phyloP scores from a whole-genome alignment of 306 rosid species.

The Dryas octopetala region DNA sequence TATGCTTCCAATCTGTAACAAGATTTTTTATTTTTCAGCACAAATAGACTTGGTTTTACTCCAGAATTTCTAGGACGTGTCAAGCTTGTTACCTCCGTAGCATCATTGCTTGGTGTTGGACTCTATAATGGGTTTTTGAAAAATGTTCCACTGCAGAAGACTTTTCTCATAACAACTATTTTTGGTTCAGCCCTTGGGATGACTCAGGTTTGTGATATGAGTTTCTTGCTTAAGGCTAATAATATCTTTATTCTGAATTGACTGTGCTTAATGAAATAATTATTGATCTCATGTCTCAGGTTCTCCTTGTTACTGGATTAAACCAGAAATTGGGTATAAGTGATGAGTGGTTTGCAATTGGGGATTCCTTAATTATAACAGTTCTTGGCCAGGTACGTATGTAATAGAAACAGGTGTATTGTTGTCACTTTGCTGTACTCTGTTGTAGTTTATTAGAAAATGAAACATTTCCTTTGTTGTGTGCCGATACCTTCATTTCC shows the following conservation, averaged over 20 bases:
- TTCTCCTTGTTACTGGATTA: constrained; percentile 85
- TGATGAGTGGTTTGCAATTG: constrained; percentile 96
- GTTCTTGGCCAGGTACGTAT: constrained; percentile 87
- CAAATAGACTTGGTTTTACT: constrained; percentile 87
- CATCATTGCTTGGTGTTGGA: constrained; percentile 91
- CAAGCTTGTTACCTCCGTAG: constrained; percentile 90
- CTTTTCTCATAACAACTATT: constrained; percentile 68
- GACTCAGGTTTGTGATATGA: constrained; percentile 71
- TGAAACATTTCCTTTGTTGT: constrained; percentile 21
- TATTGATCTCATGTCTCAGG: constrained; percentile 39
- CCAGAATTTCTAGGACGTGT: constrained; percentile 94
- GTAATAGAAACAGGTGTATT: background rate
- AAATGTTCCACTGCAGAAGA: constrained; percentile 70
- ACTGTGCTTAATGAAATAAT: constrained; percentile 4
- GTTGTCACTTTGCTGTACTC: constrained; percentile 2
- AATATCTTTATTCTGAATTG: constrained; percentile 11
- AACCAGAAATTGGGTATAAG: constrained; percentile 78
- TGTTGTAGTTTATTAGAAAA: constrained; percentile 10
- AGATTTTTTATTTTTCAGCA: constrained; percentile 48
- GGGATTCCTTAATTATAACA: constrained; percentile 90
- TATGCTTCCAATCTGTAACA: constrained; percentile 25
- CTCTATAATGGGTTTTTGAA: constrained; percentile 90
- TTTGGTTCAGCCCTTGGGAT: constrained; percentile 86
- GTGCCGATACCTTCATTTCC: background rate
- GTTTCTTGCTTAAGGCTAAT: background rate